Base-by-base conservation (phyloP, 371 early-diverging fungal genomes). In the Haplosporangium sp. region DNA sequence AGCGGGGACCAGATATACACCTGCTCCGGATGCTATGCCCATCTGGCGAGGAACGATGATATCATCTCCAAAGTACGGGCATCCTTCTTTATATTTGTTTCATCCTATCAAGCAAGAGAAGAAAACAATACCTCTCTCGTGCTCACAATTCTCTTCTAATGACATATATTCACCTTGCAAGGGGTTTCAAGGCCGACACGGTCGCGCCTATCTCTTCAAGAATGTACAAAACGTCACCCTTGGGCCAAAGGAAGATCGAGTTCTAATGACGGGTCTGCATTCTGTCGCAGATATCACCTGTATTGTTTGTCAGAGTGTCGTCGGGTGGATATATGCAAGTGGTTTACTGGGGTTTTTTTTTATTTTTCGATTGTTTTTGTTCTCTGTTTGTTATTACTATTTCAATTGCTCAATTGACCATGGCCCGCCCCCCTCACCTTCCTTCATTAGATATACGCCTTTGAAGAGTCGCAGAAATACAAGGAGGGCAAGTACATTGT, bases 311-410 rank as follows among this genome's bases (percentile, higher is more conserved):
- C 74, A 83, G 40, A 70, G 84, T n/a, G 84, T 89, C 29, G 74
- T 95, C n/a, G 95, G 95, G 6, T 95, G 94, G 93, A 89, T 89
- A 66, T 95, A 95, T 73, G 84, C 91, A 64, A 74, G 83, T 64
- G 14, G 29, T 29, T 29, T 29, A 4, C n/a, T 3, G 1, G 16
- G n/a, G n/a, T n/a, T 45, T 10, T 14, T 14, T 16, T 21, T 20
- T 47, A 12, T 4, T 40, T 45, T 29, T 29, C 29, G 4, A 29
- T 29, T 29, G 29, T 29, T 29, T 29, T 29, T 29, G 29, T 13
- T 37, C 47, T 14, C 4, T 45, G 0, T 37, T 45, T 42, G 11
- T 23, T 53, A n/a, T 11, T 23, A 23, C 23, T 21, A 6, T 37
- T 29, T 54, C 43, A 16, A 9, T 18, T 36, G 29, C 11, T 23